Conservation (phyloP, 176 grass and related monocot genomes). For the Oryza coarctata region DNA sequence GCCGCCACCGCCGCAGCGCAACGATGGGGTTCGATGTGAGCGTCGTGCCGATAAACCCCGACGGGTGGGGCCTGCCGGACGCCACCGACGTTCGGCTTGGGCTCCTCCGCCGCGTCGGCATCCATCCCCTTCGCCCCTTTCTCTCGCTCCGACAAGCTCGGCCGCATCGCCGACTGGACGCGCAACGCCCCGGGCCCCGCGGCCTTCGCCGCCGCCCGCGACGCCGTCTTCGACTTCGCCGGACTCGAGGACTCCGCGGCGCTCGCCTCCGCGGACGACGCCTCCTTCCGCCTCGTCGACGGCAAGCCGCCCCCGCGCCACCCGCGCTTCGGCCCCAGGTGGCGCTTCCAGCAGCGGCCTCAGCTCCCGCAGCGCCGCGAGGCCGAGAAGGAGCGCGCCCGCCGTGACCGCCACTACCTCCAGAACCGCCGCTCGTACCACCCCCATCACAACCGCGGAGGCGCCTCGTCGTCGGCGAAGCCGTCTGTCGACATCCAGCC, state of each 20-base stretch:
- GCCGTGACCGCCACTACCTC: conserved; percentile 56
- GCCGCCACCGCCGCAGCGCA: too few relatives aligned
- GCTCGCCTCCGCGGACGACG: conserved; percentile 47
- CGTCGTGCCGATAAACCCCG: conserved; percentile 62
- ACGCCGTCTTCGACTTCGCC: conserved; percentile 76
- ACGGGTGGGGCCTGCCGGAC: conserved; percentile 76
- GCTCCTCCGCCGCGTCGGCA: conserved; percentile 12
- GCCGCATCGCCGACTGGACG: conserved; percentile 84
- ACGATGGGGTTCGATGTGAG: conserved; percentile 68
- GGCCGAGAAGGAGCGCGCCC: conserved; percentile 75
- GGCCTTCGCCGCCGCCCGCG: conserved; percentile 49
- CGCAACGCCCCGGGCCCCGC: conserved; percentile 43
- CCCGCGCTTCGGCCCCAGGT: conserved; percentile 67
- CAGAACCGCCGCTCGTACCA: conserved; percentile 38
- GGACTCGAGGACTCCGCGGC: conserved; percentile 56
- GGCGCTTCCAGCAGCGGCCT: conserved; percentile 65
- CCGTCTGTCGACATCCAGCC: conserved; percentile 60
- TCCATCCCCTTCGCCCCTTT: conserved; percentile 77
- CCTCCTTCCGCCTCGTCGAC: conserved; percentile 67
- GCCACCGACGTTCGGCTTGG: conserved; percentile 39
- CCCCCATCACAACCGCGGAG: conserved; percentile 12
- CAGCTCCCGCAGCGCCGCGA: conserved; percentile 77
- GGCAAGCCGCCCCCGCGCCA: conserved; percentile 57
- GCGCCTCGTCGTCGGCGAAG: conserved; percentile 29
- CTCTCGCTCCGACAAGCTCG: conserved; percentile 73